Base-by-base conservation (phyloP, 805 yeast species). In the Starmerella roubikii region DNA sequence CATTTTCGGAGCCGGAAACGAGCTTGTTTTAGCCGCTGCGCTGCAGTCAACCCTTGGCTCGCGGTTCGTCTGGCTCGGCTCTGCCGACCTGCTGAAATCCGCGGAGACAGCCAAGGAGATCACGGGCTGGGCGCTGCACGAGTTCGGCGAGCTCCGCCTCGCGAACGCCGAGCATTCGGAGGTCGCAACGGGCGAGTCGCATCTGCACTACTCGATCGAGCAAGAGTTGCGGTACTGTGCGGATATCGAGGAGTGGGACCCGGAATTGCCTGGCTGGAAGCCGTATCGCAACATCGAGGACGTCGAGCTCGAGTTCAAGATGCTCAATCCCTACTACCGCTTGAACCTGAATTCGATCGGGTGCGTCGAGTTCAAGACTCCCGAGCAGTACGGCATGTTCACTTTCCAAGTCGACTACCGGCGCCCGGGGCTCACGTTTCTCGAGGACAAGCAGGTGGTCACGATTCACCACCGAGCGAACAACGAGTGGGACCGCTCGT, bases 311-410 rank as follows among this genome's bases (percentile, higher is more conserved):
- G 86, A 84, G 53, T 74, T 85, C 58, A 74, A 71, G 53, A 78
- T 91, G 88, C 71, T 91, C 47, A 97, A 91, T 57, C 98, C 99
- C 31, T 91, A 88, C 65, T 85, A 85, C 56, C 75, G 98, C 54
- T 56, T 88, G 41, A 74, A 69, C 44, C 62, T 91, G 53, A 57
- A 64, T 3, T 39, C 53, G 2, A 54, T 51, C 2, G 58, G 63
- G 4, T 53, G 68, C 29, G 62, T 56, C 34, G 56, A 64, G 16
- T 84, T 91, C 60, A 69, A 68, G 34, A 61, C 84, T 28, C 99
- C 99, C 18, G 96, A 88, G 59, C 95, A 85, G 54, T 94, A 91
- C 60, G 99, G 99, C 41, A 80, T 91, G 71, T 91, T 85, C 64
- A 81, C 95, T 2, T 85, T 82, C 57, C 68, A 69, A 45, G 67